Percentiles rank a stretch among this genome's conserved stretches.
These are phyloP conservation scores for Acacia acuminata DNA, from an alignment of 306 rosid genomes.

Conservation along the genomic window DNA sequence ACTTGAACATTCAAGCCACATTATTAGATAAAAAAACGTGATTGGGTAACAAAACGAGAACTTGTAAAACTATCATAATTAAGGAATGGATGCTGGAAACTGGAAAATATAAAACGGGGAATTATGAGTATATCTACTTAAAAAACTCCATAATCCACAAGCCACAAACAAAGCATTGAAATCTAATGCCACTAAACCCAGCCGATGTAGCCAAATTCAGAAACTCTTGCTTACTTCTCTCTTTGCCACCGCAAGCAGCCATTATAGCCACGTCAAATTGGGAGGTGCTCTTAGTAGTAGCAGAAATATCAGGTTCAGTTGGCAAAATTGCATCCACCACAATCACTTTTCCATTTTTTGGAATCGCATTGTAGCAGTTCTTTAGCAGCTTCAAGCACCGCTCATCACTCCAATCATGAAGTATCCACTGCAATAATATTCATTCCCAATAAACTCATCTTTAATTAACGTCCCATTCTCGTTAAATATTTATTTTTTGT, in stretches of 20 bases:
- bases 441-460: background rate
- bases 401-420: background rate
- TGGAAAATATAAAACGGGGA: no score
- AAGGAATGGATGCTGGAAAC: no score
- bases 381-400: background rate
- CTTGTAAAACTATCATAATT: no score
- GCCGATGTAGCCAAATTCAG: background rate
- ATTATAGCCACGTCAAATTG: background rate
- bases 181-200: background rate
- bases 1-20: no score
- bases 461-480: no score
- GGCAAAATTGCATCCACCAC: background rate
- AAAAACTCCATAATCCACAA: constrained; percentile 38
- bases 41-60: no score
- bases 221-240: background rate
- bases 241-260: background rate
- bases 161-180: background rate
- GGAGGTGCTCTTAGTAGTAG: background rate
- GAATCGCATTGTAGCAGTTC: background rate
- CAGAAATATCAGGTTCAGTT: background rate
- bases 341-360: background rate
- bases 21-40: no score
- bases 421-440: background rate
- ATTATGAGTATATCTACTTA: background rate
- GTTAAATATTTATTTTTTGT: no score